These are phyloP conservation scores for Blastobotrys aristatus DNA, from an alignment of 1,139 yeast genomes.

Conservation along the genomic window DNA sequence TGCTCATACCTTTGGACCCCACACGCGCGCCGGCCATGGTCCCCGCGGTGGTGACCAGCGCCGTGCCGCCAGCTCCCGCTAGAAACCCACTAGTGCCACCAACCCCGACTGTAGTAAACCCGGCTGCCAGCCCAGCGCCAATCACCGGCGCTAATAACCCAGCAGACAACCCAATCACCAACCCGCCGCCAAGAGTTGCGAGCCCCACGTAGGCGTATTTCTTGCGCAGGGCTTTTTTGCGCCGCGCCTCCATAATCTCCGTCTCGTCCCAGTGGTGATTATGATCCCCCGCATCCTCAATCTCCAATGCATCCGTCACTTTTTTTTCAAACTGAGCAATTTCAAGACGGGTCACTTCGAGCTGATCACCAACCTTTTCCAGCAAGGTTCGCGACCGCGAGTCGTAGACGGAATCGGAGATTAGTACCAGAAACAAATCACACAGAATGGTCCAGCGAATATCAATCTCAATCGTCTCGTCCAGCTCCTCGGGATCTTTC, in stretches of 20 bases:
- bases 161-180: slow-evolving; percentile 90
- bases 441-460: slow-evolving; percentile 91
- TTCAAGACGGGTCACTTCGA: slow-evolving; percentile 59
- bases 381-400: slow-evolving; percentile 78
- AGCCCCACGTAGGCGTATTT: slow-evolving; percentile 85
- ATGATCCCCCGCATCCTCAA: slow-evolving; percentile 67
- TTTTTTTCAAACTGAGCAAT: slow-evolving; percentile 85
- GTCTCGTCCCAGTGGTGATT: slow-evolving; percentile 76
- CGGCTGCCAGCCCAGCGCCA: slow-evolving; percentile 98
- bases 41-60: slow-evolving; percentile 88
- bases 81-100: slow-evolving; percentile 86
- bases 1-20: slow-evolving; percentile 78
- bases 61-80: slow-evolving; percentile 97
- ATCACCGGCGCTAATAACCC: slow-evolving; percentile 96
- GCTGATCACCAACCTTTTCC: slow-evolving; percentile 54
- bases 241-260: slow-evolving; percentile 63
- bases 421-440: slow-evolving; percentile 72
- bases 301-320: slow-evolving; percentile 82
- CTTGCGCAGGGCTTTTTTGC: slow-evolving; percentile 57
- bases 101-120: slow-evolving; percentile 89
- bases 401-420: slow-evolving; percentile 86
- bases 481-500: slow-evolving; percentile 36
- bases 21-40: slow-evolving; percentile 87
- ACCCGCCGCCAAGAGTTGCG: slow-evolving; percentile 96
- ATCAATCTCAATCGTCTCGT: slow-evolving; percentile 54